Evolutionary conservation across 495 filamentous ascomycete genomes (phyloP).

Genomic region (Aspergillus avenaceus): DNA sequence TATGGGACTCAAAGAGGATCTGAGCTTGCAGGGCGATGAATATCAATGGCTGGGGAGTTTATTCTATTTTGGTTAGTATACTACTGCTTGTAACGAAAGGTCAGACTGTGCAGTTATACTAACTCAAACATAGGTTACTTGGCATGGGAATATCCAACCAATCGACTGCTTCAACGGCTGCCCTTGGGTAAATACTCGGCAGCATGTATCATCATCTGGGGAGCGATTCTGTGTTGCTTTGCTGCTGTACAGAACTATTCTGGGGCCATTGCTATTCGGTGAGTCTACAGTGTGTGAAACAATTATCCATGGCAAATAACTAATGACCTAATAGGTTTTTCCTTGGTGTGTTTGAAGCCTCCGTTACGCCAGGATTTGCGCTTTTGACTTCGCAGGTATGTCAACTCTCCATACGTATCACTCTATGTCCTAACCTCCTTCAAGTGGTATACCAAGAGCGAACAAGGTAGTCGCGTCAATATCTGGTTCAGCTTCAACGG

Average conservation of each 20-base stretch:
- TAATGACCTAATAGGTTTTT: slow-evolving; percentile 34
- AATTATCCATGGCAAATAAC: not conserved
- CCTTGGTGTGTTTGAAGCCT: slow-evolving; percentile 57
- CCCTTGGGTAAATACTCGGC: slow-evolving; percentile 59
- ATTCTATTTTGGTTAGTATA: slow-evolving; percentile 56
- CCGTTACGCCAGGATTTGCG: slow-evolving; percentile 61
- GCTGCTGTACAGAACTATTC: slow-evolving; percentile 45
- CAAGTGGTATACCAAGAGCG: slow-evolving; percentile 58
- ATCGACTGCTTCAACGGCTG: slow-evolving; percentile 53
- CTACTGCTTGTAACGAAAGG: not conserved
- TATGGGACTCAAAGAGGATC: slow-evolving; percentile 55
- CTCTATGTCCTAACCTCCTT: not conserved
- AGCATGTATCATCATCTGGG: slow-evolving; percentile 56
- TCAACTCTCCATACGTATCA: not conserved
- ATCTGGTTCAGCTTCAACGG: slow-evolving; percentile 66
- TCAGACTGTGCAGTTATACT: not conserved
- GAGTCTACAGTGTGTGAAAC: not conserved
- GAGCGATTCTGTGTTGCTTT: slow-evolving; percentile 49
- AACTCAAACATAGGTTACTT: slow-evolving; percentile 44
- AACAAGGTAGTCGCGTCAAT: slow-evolving; percentile 54
- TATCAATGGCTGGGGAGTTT: slow-evolving; percentile 54
- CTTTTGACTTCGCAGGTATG: slow-evolving; percentile 53
- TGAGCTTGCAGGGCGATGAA: slow-evolving; percentile 36
- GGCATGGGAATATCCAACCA: slow-evolving; percentile 62
- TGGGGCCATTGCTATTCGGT: slow-evolving; percentile 52